phyloP scores from a whole-genome alignment of 1,139 yeast species.

The Zygoascus meyerae region DNA sequence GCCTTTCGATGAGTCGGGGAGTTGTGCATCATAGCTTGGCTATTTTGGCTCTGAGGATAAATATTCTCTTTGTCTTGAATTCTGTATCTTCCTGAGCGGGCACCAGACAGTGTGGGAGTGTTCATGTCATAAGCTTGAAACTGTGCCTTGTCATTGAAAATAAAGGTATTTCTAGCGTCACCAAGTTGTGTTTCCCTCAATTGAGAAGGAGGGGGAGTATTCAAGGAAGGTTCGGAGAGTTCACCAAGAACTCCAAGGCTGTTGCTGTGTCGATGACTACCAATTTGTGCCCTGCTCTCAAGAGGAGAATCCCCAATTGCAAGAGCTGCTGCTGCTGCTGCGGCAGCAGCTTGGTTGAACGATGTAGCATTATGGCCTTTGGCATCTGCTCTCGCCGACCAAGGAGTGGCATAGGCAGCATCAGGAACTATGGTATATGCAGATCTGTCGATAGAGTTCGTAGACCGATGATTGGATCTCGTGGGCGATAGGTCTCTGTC shows the following conservation, averaged over 20 bases:
- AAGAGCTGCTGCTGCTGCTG: slow-evolving; percentile 10
- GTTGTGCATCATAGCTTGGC: not conserved
- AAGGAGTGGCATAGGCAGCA: slow-evolving; percentile 12
- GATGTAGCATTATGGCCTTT: not conserved
- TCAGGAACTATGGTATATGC: slow-evolving; percentile 1
- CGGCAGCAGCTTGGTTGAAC: slow-evolving; percentile 4
- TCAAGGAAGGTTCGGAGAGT: slow-evolving; percentile 13
- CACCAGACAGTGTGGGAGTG: slow-evolving; percentile 23
- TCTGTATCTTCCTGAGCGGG: slow-evolving; percentile 14
- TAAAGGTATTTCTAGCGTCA: slow-evolving; percentile 1
- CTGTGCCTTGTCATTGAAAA: slow-evolving; percentile 1
- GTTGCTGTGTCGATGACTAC: not conserved
- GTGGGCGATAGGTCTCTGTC: slow-evolving; percentile 5
- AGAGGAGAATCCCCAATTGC: slow-evolving; percentile 9
- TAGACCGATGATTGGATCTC: slow-evolving; percentile 10
- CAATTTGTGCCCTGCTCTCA: slow-evolving; percentile 2
- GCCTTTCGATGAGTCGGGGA: slow-evolving; percentile 1
- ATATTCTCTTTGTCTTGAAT: slow-evolving; percentile 13
- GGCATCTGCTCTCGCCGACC: slow-evolving; percentile 6
- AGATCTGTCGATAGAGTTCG: slow-evolving; percentile 4
- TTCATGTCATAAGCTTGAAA: slow-evolving; percentile 9
- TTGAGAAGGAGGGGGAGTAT: slow-evolving; percentile 21
- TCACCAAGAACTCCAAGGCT: slow-evolving; percentile 2
- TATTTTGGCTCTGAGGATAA: not conserved
- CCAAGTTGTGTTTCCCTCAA: slow-evolving; percentile 4